Evolutionary conservation across 345 rosid species (phyloP).

Genomic region (Excoecaria cochinchinensis): DNA sequence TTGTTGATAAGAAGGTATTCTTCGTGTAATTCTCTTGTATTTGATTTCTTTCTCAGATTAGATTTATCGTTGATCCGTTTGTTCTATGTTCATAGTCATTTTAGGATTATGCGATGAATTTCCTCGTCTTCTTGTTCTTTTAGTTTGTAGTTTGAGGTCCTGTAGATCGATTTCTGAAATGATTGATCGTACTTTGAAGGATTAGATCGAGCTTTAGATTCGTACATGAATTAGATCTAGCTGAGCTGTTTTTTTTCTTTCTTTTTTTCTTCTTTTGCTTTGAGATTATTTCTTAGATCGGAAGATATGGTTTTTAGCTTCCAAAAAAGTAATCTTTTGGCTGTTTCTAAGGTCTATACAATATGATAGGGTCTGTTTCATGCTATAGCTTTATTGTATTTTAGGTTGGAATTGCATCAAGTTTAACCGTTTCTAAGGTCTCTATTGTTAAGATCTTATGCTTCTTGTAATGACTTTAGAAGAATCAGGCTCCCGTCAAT

Average conservation of each 20-base stretch:
- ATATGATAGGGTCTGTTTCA: not conserved
- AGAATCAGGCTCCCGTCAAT: too few relatives aligned
- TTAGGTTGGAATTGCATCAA: not conserved
- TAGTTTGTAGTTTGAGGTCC: not conserved
- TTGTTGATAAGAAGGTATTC: constrained; percentile 70
- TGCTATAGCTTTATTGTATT: not conserved
- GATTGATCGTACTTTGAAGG: not conserved
- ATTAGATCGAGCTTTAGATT: not conserved
- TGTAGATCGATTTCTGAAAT: not conserved
- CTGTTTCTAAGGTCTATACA: too few relatives aligned
- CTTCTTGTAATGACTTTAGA: too few relatives aligned
- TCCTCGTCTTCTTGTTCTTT: not conserved
- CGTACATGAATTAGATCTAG: not conserved
- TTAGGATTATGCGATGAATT: not conserved
- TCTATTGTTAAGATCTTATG: not conserved
- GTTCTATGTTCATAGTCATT: not conserved
- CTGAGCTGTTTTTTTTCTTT: not conserved
- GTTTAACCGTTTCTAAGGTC: not conserved
- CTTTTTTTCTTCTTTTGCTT: not conserved
- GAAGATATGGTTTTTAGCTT: not conserved
- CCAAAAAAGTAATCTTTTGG: not conserved
- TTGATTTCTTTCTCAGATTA: not conserved
- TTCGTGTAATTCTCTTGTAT: not conserved
- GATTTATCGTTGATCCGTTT: not conserved
- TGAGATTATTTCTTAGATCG: not conserved